Conservation (phyloP, 78 protist species). For the Dictyostelium brefeldianum region DNA sequence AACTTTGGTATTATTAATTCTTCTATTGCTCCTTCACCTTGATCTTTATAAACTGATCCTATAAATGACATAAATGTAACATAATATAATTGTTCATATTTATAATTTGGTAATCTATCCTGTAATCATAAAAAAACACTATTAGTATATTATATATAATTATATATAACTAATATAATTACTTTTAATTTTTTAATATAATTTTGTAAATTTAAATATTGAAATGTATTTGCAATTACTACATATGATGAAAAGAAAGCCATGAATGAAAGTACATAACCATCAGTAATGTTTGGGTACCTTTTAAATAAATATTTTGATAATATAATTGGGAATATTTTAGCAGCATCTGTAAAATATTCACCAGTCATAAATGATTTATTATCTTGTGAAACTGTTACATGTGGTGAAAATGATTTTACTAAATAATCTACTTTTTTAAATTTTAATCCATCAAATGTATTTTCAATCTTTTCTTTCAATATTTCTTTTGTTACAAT, state of each 20-base stretch:
- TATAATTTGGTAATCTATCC: not conserved
- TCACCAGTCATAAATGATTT: not conserved
- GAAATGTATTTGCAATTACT: slow-evolving; percentile 24
- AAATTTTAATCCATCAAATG: slow-evolving; percentile 21
- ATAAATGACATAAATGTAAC: slow-evolving; percentile 32
- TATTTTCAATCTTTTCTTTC: not conserved
- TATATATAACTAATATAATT: too few species aligned
- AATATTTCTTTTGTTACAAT: too few species aligned
- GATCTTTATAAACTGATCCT: slow-evolving; percentile 18
- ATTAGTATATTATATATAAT: too few species aligned
- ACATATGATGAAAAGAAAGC: slow-evolving; percentile 21
- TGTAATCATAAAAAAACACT: too few species aligned
- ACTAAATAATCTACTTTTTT: not conserved
- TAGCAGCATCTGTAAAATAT: not conserved
- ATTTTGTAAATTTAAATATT: slow-evolving; percentile 14
- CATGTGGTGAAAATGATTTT: slow-evolving; percentile 19
- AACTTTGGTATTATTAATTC: slow-evolving; percentile 24
- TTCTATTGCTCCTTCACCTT: slow-evolving; percentile 11
- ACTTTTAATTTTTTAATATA: not conserved
- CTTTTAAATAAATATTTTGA: slow-evolving; percentile 26
- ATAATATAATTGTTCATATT: slow-evolving; percentile 19
- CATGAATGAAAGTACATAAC: not conserved
- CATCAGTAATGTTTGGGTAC: slow-evolving; percentile 32
- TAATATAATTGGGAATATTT: slow-evolving; percentile 17
- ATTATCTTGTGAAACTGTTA: not conserved